Conservation (phyloP, 352 stramenopile genomes). For the Globisporangium irregulare region DNA sequence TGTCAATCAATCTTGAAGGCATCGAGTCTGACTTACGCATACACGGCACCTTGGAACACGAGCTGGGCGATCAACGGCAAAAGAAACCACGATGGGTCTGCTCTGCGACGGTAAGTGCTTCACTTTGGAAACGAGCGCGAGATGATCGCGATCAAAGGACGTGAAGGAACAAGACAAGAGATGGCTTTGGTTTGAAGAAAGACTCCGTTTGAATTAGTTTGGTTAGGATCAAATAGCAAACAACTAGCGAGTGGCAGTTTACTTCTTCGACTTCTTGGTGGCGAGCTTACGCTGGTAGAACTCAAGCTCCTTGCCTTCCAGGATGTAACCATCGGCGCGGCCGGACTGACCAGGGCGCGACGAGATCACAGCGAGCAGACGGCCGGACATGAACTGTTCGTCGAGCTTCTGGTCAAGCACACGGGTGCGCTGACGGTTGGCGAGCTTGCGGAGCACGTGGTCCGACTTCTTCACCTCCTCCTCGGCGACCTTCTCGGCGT, state of each 20-base stretch:
- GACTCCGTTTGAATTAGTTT: conserved; percentile 19
- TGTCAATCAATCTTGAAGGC: too few species aligned
- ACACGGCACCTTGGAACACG: too few species aligned
- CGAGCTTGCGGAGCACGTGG: conserved; percentile 94
- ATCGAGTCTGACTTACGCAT: too few species aligned
- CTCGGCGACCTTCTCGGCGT: conserved; percentile 74
- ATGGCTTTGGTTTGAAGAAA: conserved; percentile 9
- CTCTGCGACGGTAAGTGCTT: too few species aligned
- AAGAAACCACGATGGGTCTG: too few species aligned
- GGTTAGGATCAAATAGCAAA: conserved; percentile 14
- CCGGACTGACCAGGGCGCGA: conserved; percentile 98
- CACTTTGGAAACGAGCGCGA: too few species aligned
- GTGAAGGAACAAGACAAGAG: neutral
- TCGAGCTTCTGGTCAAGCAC: conserved; percentile 94
- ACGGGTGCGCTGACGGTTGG: conserved; percentile 89
- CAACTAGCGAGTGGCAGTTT: conserved; percentile 26
- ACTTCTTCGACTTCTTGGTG: conserved; percentile 99
- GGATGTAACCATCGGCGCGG: conserved; percentile 97
- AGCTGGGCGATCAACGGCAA: too few species aligned
- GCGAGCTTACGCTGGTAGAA: conserved; percentile 99
- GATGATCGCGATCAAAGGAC: neutral
- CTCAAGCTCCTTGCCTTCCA: conserved; percentile 99
- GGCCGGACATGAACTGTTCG: conserved; percentile 96
- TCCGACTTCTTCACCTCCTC: conserved; percentile 91
- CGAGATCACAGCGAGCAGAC: conserved; percentile 96